phyloP scores from a whole-genome alignment of 306 rosid species.

The Trifolium subterraneum region DNA sequence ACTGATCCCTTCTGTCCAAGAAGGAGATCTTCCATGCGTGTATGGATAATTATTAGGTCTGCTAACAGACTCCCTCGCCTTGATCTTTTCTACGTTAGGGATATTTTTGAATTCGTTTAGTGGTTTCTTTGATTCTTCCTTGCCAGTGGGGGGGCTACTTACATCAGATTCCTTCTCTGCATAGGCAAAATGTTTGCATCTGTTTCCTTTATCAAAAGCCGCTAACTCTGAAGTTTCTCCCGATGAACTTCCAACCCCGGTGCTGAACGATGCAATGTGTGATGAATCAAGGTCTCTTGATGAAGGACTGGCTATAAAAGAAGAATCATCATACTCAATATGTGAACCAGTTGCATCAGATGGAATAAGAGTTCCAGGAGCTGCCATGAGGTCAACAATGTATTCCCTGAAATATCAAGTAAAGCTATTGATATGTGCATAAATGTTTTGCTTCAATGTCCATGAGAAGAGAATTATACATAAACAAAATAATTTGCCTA shows the following conservation, averaged over 20 bases:
- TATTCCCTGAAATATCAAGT: conserved; percentile 80
- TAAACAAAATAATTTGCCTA: conserved; percentile 4
- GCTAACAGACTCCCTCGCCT: conserved; percentile 52
- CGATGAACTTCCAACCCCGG: conserved; percentile 81
- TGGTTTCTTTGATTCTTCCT: conserved; percentile 56
- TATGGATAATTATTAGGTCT: conserved; percentile 66
- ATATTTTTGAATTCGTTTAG: conserved; percentile 42
- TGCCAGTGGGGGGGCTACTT: conserved; percentile 40
- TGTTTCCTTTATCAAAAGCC: conserved; percentile 57
- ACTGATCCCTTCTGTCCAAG: conserved; percentile 98
- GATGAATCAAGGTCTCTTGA: conserved; percentile 88
- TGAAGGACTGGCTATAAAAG: conserved; percentile 68
- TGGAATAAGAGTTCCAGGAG: conserved; percentile 98
- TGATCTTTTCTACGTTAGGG: conserved; percentile 54
- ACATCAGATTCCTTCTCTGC: conserved; percentile 62
- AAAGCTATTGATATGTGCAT: conserved; percentile 5
- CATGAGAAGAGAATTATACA: conserved; percentile 21
- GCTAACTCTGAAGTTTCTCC: conserved; percentile 70
- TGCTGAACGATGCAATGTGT: conserved; percentile 72
- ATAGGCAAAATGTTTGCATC: conserved; percentile 51
- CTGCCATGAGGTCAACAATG: conserved; percentile 98
- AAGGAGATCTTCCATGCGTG: conserved; percentile 83
- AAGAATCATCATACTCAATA: conserved; percentile 67
- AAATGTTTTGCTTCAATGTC: conserved; percentile 3
- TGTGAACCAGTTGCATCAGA: conserved; percentile 80